Evolutionary conservation across 176 grass and related monocot species (phyloP), one percentile per base, ranked within the genome.

Genomic region (Lolium multiflorum): DNA sequence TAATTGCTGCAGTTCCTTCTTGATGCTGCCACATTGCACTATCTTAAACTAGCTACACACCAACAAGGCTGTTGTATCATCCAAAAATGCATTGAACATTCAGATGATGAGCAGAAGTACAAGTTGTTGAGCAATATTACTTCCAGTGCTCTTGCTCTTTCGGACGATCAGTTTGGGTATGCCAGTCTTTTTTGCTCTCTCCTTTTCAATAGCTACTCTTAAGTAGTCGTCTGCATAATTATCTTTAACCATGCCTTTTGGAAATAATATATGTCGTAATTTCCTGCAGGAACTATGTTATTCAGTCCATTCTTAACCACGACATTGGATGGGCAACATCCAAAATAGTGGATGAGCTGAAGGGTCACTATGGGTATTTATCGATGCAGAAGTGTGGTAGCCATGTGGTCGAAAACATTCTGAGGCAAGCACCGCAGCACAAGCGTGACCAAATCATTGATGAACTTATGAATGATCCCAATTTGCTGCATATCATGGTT

Each of bases 311-410:
- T 84, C 76, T 98, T 68, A 16, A 20, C 18, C 82, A 90, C 48
- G 65, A 88, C 39, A 81, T 90, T 74, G 92, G 83, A 82, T 91
- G 87, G 92, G 85, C 78, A n/a, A 92, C 78, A 6, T 56, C 39
- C 22, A 84, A 83, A 82, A 82, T 98, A 88, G 70, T 96, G 60
- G 78, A 92, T 61, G 84, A 84, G 67, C 82, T 98, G 18, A 39
- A 66, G 17, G 86, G 92, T 74, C 67, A 91, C 14, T 88, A 89
- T 41, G 74, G 77, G 51, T 71, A 68, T 77, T 71, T 98, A 60
- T 94, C 96, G n/a, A 77, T 91, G 82, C 88, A 96, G 39, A 98
- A 98, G 78, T 96, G 86, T 78, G 90, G 93, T 81, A 96, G 93
- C 71, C 92, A 98, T 47, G 96, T 98, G 52, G 87, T 98, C 0